A percentile compares a stretch with the other conserved stretches of the same genome.
Evolutionary conservation across 2,329 filamentous ascomycete genomes (phyloP).

Genomic region (Aspergillus sp.): DNA sequence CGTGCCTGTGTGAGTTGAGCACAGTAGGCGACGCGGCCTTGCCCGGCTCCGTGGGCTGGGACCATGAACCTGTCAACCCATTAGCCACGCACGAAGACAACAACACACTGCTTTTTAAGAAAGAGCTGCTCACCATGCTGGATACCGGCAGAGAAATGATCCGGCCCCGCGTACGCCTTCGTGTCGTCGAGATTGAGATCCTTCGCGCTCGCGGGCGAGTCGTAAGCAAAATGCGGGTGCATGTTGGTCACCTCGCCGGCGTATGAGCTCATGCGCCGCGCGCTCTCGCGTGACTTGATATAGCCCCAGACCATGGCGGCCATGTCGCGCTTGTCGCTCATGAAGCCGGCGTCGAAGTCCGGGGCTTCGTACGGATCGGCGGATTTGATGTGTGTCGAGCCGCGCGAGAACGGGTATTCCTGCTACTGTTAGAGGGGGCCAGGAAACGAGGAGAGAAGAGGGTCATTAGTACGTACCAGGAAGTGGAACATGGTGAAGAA

Average conservation of each 20-base stretch:
- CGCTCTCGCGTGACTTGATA: slow-evolving; percentile 73
- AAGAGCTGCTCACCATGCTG: slow-evolving; percentile 48
- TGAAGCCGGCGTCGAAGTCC: slow-evolving; percentile 73
- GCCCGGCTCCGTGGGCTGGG: slow-evolving; percentile 48
- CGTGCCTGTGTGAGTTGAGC: slow-evolving; percentile 56
- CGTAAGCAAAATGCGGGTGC: slow-evolving; percentile 64
- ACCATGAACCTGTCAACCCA: slow-evolving; percentile 52
- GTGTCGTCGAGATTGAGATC: slow-evolving; percentile 69
- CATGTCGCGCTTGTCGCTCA: slow-evolving; percentile 80
- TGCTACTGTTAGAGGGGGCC: slow-evolving; percentile 5
- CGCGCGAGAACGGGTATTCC: slow-evolving; percentile 67
- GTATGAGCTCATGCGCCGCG: slow-evolving; percentile 66
- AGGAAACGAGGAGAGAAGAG: not conserved
- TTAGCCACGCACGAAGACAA: no score
- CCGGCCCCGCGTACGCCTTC: slow-evolving; percentile 63
- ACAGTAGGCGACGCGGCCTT: slow-evolving; percentile 40
- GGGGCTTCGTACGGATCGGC: slow-evolving; percentile 63
- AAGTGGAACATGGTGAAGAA: slow-evolving; percentile 83
- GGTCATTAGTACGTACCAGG: slow-evolving; percentile 34
- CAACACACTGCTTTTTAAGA: not conserved
- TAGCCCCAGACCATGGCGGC: slow-evolving; percentile 77
- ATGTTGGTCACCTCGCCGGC: slow-evolving; percentile 59
- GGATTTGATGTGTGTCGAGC: slow-evolving; percentile 61
- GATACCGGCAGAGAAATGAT: slow-evolving; percentile 62
- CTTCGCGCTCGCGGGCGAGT: slow-evolving; percentile 58